These are phyloP conservation scores for Candida silvicultrix DNA, from an alignment of 805 yeast species.

Conservation along the genomic window DNA sequence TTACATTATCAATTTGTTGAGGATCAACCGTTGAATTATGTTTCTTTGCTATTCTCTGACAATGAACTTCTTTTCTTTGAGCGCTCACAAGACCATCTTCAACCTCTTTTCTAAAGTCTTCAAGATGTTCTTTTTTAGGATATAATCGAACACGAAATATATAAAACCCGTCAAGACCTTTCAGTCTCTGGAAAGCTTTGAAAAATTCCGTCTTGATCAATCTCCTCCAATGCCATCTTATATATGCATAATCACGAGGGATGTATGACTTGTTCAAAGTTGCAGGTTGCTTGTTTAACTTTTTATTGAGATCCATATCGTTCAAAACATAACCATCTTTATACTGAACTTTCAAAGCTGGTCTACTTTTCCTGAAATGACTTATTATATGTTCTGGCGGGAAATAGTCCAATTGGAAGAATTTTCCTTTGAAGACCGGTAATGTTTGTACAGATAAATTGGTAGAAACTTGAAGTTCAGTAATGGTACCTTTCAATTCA, in stretches of 20 bases:
- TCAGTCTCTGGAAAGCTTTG: not conserved
- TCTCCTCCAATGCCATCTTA: not conserved
- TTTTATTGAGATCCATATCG: slow-evolving; percentile 2
- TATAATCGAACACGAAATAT: not conserved
- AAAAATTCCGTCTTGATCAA: not conserved
- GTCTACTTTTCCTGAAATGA: slow-evolving; percentile 16
- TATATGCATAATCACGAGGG: not conserved
- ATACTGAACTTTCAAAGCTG: slow-evolving; percentile 15
- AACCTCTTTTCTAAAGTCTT: not conserved
- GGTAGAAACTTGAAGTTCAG: not conserved
- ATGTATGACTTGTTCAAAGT: not conserved
- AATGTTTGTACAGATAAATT: not conserved
- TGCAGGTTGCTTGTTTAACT: slow-evolving; percentile 2
- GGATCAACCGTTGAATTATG: not conserved
- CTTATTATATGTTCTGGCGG: slow-evolving; percentile 18
- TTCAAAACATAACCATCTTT: slow-evolving; percentile 12
- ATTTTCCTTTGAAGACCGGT: not conserved
- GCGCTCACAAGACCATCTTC: not conserved
- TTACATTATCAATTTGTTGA: not conserved
- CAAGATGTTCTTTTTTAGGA: not conserved
- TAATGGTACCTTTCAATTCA: not conserved
- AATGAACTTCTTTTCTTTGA: not conserved
- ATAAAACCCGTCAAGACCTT: not conserved
- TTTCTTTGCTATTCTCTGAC: not conserved
- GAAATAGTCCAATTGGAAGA: slow-evolving; percentile 5